These are phyloP conservation scores for Pestalotiopsis sp. DNA, from an alignment of 2,329 filamentous ascomycete species.

Conservation along the genomic window DNA sequence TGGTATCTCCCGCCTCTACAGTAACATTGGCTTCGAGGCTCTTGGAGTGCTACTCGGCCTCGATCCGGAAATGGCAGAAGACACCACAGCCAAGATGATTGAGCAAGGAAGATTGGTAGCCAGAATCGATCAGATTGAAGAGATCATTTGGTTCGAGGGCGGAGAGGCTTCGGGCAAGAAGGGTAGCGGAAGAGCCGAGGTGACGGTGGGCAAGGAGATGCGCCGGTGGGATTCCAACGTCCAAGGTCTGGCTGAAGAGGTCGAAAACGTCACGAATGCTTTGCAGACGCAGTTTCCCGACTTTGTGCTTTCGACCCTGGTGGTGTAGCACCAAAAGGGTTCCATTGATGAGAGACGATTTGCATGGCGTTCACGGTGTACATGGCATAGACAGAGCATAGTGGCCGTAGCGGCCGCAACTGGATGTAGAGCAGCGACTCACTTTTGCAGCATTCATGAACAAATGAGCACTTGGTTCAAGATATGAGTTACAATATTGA, in stretches of 20 bases:
- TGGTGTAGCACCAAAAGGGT: conserved; percentile 31
- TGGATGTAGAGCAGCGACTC: neutral
- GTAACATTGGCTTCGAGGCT: conserved; percentile 73
- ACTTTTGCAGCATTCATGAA: neutral
- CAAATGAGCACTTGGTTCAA: neutral
- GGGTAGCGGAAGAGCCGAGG: conserved; percentile 64
- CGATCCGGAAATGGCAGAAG: conserved; percentile 78
- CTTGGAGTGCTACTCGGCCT: conserved; percentile 78
- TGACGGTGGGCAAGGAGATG: conserved; percentile 68
- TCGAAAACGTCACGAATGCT: conserved; percentile 81
- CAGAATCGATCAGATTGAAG: conserved; percentile 90
- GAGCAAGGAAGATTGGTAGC: conserved; percentile 88
- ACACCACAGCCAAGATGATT: conserved; percentile 92
- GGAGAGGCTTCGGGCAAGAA: conserved; percentile 70
- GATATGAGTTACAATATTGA: no score
- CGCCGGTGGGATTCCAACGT: conserved; percentile 89
- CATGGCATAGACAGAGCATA: conserved; percentile 2
- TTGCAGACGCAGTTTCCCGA: conserved; percentile 79
- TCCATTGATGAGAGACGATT: neutral
- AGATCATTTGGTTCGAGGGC: conserved; percentile 82
- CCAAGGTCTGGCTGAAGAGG: conserved; percentile 81
- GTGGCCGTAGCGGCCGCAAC: neutral
- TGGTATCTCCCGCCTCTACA: conserved; percentile 76
- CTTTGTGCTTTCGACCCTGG: conserved; percentile 56
- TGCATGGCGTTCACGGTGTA: conserved; percentile 3